Evolutionary conservation across 2,329 filamentous ascomycete species (phyloP), one percentile per base, ranked within the genome.

Genomic region (Fonsecaea monophora): DNA sequence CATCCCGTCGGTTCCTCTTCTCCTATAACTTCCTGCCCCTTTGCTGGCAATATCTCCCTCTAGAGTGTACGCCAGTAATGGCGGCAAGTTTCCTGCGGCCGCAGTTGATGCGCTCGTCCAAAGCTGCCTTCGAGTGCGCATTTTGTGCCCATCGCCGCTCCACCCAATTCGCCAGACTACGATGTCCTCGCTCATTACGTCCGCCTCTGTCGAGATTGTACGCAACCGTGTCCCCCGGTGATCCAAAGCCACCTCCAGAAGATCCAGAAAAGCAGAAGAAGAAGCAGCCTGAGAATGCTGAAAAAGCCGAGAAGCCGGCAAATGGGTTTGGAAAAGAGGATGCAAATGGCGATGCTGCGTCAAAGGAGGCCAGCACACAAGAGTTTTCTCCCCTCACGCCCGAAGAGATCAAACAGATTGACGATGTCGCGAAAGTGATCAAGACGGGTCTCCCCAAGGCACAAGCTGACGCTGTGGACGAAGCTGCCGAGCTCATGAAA

Each of bases 401-500:
- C 32, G 81, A 85, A 73, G 87, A 90, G 72, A 79, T 85, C 76
- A 81, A 86, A 74, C 79, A 84, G 56, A 77, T 94, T 56, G 81
- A 88, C 66, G 80, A 84, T 62, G 77, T 88, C 35, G 83, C 91
- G 50, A 74, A 76, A 2, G 82, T 82, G 68, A 78, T 90, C 66
- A 86, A 86, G 71, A 81, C 84, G 67, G 82, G 82, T 59, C 78
- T 92, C 64, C 89, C 90, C 7, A 81, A 84, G 62, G 82, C 83
- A n/a, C 88, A 92, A 78, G 82, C 82, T 45, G 78, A 86, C 59
- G 80, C 84, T 25, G 77, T 93, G 66, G 83, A 87, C 66, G 82
- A 86, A 56, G 82, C 88, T 8, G 79, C 91, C n/a, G 80, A 85
- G 68, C 81, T 84, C 34, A 84, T 94, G 68, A 87, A 89, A 79